These are phyloP conservation scores for Saitozyma podzolica DNA, from an alignment of 768 basidiomycete species.

Conservation along the genomic window DNA sequence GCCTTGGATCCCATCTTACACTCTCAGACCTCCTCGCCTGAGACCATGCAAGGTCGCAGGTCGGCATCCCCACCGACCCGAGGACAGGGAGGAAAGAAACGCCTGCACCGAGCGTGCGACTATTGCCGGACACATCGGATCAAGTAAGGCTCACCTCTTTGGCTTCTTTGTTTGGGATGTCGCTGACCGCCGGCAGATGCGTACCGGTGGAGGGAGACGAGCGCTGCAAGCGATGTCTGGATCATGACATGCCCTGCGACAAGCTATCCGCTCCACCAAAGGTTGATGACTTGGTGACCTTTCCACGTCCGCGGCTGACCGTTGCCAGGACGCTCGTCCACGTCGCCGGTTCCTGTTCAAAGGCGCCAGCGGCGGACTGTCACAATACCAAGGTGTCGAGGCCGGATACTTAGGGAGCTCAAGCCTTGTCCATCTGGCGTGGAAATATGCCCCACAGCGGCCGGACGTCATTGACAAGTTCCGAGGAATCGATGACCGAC, in stretches of 20 bases:
- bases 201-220: slow-evolving; percentile 7
- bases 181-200: slow-evolving; percentile 1
- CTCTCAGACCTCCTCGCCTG: slow-evolving; percentile 5
- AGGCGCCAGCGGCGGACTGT: not conserved
- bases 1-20: slow-evolving; percentile 6
- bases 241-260: slow-evolving; percentile 9
- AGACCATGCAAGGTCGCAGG: not conserved
- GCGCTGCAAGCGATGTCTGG: slow-evolving; percentile 13
- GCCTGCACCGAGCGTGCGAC: slow-evolving; percentile 15
- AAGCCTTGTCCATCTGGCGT: slow-evolving; percentile 8
- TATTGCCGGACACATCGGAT: slow-evolving; percentile 15
- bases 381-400: slow-evolving; percentile 15
- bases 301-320: not conserved
- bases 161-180: not conserved
- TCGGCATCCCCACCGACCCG: slow-evolving; percentile 1
- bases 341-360: slow-evolving; percentile 16
- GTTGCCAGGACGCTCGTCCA: slow-evolving; percentile 14
- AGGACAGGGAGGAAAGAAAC: not conserved
- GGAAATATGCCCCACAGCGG: slow-evolving; percentile 7
- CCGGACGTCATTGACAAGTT: slow-evolving; percentile 10
- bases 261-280: slow-evolving; percentile 16
- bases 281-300: slow-evolving; percentile 3
- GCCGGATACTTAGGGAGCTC: slow-evolving; percentile 18
- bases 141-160: slow-evolving; percentile 4
- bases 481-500: slow-evolving; percentile 8